Evolutionary conservation across 2,329 filamentous ascomycete species (phyloP), one percentile per base, ranked within the genome.

Genomic region (Cercospora beticola): DNA sequence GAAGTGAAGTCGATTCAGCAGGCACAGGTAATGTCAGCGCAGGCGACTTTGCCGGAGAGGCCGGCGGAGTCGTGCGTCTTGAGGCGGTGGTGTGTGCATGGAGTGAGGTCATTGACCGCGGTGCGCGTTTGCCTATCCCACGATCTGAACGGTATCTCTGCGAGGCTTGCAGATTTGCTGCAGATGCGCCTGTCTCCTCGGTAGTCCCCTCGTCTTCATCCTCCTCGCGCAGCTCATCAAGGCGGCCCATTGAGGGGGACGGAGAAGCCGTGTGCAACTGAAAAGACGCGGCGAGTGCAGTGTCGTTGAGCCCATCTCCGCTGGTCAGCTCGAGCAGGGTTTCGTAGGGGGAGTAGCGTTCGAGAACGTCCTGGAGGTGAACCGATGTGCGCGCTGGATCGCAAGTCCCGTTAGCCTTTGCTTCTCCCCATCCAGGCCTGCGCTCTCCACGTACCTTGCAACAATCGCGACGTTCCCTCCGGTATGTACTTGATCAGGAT

Each of bases 181-280:
- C 62, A 18, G 68, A 62, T 10, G 61, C 65, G 31, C 36, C 67
- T 21, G 61, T 59, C 14, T 66, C 58, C 3, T 69, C 33, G 6
- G 57, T 74, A 16, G 36, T 7, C 36, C 36, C 74, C 28, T 70
- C 87, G 81, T 97, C 93, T 77, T 96, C 93, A 64, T 90, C 92
- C 81, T 95, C 92, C 81, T 98, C 95, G n/a, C 91, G 89, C 78
- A 98, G 97, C 81, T 97, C 94, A 82, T 94, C 90, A 74, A 98
- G 83, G 73, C 92, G 89, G 60, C 88, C 91, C 4, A 92, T 94
- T 10, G 94, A 97, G 28, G 90, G 92, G 21, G 94, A 97, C 46
- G 90, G 91, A 12, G 92, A 92, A 7, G 93, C 92, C 46, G 94
- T 91, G 81, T 97, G 93, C 64, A 97, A 84, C 54, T 93, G 93